These are phyloP conservation scores for Crassisporium funariophilum DNA, from an alignment of 768 basidiomycete species.

Conservation along the genomic window DNA sequence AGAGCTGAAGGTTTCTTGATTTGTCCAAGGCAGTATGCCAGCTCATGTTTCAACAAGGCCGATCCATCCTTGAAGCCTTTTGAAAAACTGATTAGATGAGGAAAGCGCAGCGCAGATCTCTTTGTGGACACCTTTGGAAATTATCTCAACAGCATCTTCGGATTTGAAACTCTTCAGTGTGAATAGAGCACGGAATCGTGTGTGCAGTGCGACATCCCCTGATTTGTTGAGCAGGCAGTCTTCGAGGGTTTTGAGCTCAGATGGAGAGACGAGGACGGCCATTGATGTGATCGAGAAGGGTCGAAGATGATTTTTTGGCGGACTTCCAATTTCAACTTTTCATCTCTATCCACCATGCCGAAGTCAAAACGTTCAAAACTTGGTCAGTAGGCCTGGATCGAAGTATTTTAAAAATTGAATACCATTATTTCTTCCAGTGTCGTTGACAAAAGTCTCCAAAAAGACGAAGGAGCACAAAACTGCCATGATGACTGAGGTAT, in stretches of 20 bases:
- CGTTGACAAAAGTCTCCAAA: conserved; percentile 91
- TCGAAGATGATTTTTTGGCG: conserved; percentile 41
- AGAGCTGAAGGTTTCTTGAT: conserved; percentile 75
- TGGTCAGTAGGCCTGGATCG: conserved; percentile 50
- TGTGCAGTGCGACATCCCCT: conserved; percentile 76
- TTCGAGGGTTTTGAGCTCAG: conserved; percentile 70
- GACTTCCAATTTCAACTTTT: conserved; percentile 45
- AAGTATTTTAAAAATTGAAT: conserved; percentile 1
- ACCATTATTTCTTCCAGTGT: conserved; percentile 52
- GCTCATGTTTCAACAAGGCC: conserved; percentile 92
- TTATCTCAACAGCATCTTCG: conserved; percentile 80
- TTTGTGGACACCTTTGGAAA: conserved; percentile 68
- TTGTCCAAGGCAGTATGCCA: conserved; percentile 97
- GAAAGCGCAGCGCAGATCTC: neutral
- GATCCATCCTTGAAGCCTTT: conserved; percentile 85
- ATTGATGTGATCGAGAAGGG: conserved; percentile 34
- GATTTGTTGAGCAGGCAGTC: conserved; percentile 76
- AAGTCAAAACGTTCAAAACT: conserved; percentile 88
- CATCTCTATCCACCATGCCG: conserved; percentile 61
- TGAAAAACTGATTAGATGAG: conserved; percentile 11
- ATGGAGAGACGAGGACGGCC: conserved; percentile 39
- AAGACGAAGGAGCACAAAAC: conserved; percentile 93
- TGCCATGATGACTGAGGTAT: conserved; percentile 76
- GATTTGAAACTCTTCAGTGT: conserved; percentile 83
- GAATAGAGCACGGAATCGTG: conserved; percentile 89